Percentiles rank a stretch among this genome's conserved stretches.
Conservation (phyloP, 306 rosid genomes). For the Mucuna pruriens region DNA sequence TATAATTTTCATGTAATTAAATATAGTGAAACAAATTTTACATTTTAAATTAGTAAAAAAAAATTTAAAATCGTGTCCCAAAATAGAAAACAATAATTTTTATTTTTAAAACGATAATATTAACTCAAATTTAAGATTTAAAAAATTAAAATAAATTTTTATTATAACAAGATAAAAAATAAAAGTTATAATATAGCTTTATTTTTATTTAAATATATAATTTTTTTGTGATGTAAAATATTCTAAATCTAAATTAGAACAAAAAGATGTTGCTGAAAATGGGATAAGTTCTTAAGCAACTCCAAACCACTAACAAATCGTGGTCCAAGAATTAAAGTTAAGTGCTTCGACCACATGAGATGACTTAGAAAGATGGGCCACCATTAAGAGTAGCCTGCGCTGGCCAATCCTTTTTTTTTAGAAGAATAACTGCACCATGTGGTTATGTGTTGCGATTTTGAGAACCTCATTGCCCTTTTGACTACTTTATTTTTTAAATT, state of each 20-base stretch:
- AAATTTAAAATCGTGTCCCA: too few species aligned
- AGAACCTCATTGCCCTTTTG: background rate
- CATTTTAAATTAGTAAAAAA: too few species aligned
- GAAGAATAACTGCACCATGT: conserved; percentile 5
- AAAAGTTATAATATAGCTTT: too few species aligned
- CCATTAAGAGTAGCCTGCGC: background rate
- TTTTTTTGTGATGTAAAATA: background rate
- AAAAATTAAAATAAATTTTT: too few species aligned
- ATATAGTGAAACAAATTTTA: too few species aligned
- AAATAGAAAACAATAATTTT: too few species aligned
- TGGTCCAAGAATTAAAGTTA: conserved; percentile 24
- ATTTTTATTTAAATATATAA: too few species aligned
- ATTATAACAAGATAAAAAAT: too few species aligned
- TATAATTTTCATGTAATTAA: too few species aligned
- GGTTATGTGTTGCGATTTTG: background rate
- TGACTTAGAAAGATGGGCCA: background rate
- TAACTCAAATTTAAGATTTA: too few species aligned
- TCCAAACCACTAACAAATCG: conserved; percentile 30
- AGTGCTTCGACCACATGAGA: background rate
- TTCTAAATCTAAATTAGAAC: conserved; percentile 13
- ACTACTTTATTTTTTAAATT: too few species aligned
- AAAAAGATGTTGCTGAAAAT: background rate
- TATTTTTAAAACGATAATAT: too few species aligned
- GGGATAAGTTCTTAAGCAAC: conserved; percentile 38
- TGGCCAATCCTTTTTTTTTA: conserved; percentile 8